phyloP scores from a whole-genome alignment of 352 stramenopile genomes.

The Globisporangium polare region DNA sequence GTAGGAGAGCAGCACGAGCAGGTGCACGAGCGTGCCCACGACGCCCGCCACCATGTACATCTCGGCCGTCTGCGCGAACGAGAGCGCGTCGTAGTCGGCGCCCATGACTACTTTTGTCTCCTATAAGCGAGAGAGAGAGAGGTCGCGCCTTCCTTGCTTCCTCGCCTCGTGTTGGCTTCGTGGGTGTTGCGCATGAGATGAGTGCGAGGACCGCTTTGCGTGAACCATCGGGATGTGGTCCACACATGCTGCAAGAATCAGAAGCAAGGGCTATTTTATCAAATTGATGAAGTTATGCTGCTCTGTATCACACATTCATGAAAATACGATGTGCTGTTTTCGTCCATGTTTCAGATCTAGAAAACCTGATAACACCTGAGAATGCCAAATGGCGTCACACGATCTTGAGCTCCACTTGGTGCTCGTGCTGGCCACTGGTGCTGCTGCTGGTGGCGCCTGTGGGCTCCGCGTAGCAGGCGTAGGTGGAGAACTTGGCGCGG shows the following conservation, averaged over 20 bases:
- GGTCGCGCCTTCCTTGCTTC: not conserved
- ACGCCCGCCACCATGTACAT: constrained; percentile 60
- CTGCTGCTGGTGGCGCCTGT: not conserved
- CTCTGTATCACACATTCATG: too few species aligned
- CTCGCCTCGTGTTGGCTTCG: constrained; percentile 1
- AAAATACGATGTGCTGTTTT: not conserved
- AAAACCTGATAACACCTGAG: constrained; percentile 1
- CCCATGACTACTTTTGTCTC: not conserved
- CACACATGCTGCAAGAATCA: constrained; percentile 3
- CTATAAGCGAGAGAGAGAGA: not conserved
- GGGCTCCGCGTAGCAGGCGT: constrained; percentile 32
- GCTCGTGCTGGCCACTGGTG: not conserved
- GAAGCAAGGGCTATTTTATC: not conserved
- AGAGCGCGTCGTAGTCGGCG: constrained; percentile 53
- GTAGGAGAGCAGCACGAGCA: constrained; percentile 68
- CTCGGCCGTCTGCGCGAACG: constrained; percentile 39
- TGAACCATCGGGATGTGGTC: not conserved
- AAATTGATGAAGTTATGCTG: too few species aligned
- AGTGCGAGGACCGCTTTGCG: not conserved
- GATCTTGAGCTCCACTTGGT: constrained; percentile 11
- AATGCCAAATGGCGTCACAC: constrained; percentile 1
- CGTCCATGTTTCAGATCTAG: not conserved
- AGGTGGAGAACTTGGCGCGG: constrained; percentile 52
- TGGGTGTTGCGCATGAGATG: not conserved
- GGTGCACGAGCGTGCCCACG: constrained; percentile 50